Evolutionary conservation across 1,284 basidiomycete species (phyloP), one percentile per base, ranked within the genome.

Genomic region (Cystobasidium slooffiae): DNA sequence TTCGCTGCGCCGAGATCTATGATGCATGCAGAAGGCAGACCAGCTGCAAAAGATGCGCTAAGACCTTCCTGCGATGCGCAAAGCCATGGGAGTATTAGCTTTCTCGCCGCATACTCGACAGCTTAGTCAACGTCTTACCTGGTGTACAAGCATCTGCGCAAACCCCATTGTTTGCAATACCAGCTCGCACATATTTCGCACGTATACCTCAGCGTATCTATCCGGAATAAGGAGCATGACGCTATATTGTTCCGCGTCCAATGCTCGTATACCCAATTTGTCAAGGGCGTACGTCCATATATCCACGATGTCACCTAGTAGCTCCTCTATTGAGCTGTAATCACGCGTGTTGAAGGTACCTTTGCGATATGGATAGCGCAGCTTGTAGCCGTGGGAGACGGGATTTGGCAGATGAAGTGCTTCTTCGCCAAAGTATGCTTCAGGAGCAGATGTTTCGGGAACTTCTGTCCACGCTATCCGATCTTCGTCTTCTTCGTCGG

Each of bases 21-120:
- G 3, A 99, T 92, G 80, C 96, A 98, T 12, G 94, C 95, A 77
- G 89, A 91, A 0, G 92, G 93, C 73, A 98, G 90, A 12, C 97
- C 97, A 1, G 96, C 94, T 20, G 95, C 94, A 81, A 97, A 98
- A 1, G 94, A 93, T 6, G 97, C 93, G 63, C 93, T 93, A 41
- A 97, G 86, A 0, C 92, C 91, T 85, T 97, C 94, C 91, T 96
- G n/a, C n/a, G n/a, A n/a, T n/a, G n/a, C n/a, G n/a, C n/a, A n/a
- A n/a, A n/a, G n/a, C n/a, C n/a, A n/a, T n/a, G n/a, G n/a, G n/a
- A n/a, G n/a, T n/a, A n/a, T n/a, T n/a, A n/a, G n/a, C n/a, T n/a
- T n/a, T n/a, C n/a, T n/a, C n/a, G n/a, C n/a, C n/a, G n/a, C n/a
- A 47, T 18, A 47, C 55, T 64, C n/a, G n/a, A n/a, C n/a, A n/a